phyloP scores from a whole-genome alignment of 768 basidiomycete genomes.

The Kwoniella dejecticola region DNA sequence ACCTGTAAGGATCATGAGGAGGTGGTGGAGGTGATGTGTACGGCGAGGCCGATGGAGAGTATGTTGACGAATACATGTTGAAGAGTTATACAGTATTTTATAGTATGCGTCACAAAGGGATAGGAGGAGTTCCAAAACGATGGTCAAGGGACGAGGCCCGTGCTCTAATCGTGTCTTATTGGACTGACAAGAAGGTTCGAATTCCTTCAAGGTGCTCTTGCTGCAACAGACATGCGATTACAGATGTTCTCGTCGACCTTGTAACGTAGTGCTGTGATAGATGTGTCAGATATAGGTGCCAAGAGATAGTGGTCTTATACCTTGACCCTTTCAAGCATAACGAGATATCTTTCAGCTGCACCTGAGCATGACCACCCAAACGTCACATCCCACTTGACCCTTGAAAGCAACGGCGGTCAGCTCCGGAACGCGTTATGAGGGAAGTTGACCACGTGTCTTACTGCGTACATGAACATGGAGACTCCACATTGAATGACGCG shows the following conservation, averaged over 20 bases:
- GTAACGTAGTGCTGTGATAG: not conserved
- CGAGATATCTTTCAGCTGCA: no score
- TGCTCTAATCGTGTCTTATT: not conserved
- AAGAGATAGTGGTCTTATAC: not conserved
- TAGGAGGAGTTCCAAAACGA: no score
- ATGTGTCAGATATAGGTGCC: not conserved
- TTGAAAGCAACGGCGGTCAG: not conserved
- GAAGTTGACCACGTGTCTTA: not conserved
- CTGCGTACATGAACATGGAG: not conserved
- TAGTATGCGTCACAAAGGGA: no score
- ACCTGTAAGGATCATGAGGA: constrained; percentile 18
- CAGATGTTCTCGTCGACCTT: not conserved
- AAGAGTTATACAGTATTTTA: not conserved
- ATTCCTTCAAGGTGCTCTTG: no score
- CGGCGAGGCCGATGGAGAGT: constrained; percentile 14
- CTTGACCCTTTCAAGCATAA: no score
- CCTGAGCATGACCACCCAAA: not conserved
- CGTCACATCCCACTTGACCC: not conserved
- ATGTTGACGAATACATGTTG: constrained; percentile 20
- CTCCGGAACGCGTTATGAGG: not conserved
- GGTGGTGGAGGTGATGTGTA: constrained; percentile 18
- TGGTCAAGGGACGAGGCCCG: not conserved
- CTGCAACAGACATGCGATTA: no score
- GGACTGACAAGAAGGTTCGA: no score
- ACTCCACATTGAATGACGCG: not conserved